Conservation (phyloP, 2,329 filamentous ascomycete genomes). For the Drechslerella dactyloides region DNA sequence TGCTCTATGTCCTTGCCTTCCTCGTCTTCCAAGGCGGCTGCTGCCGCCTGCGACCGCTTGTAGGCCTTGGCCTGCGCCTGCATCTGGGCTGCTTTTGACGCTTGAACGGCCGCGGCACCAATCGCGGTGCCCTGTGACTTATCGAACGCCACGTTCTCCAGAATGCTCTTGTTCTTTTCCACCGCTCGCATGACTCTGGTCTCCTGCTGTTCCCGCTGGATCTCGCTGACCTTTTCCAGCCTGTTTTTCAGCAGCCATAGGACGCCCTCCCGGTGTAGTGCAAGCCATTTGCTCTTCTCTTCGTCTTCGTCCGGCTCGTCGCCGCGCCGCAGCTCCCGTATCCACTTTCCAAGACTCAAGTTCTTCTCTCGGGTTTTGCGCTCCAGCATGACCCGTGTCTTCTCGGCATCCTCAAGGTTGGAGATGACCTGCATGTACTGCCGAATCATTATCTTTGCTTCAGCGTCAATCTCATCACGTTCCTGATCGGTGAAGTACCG, state of each 20-base stretch:
- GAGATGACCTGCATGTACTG: constrained; percentile 83
- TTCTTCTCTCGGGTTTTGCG: constrained; percentile 74
- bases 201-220: constrained; percentile 92
- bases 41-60: constrained; percentile 53
- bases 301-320: constrained; percentile 75
- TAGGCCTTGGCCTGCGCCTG: constrained; percentile 50
- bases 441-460: constrained; percentile 82
- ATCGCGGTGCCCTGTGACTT: constrained; percentile 32
- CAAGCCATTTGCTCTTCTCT: constrained; percentile 69
- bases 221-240: constrained; percentile 75
- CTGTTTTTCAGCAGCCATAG: constrained; percentile 79
- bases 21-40: constrained; percentile 52
- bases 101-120: constrained; percentile 40
- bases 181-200: constrained; percentile 80
- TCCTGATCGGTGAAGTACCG: constrained; percentile 77
- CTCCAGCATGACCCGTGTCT: constrained; percentile 78
- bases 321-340: constrained; percentile 71
- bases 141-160: constrained; percentile 68
- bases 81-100: constrained; percentile 44
- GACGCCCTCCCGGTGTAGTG: constrained; percentile 78
- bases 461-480: constrained; percentile 83
- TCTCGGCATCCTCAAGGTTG: constrained; percentile 79
- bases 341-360: constrained; percentile 64
- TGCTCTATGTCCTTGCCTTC: constrained; percentile 57
- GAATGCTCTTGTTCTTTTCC: constrained; percentile 85